Conservation (phyloP, 2,329 filamentous ascomycete species). For the Colletotrichum sojae region DNA sequence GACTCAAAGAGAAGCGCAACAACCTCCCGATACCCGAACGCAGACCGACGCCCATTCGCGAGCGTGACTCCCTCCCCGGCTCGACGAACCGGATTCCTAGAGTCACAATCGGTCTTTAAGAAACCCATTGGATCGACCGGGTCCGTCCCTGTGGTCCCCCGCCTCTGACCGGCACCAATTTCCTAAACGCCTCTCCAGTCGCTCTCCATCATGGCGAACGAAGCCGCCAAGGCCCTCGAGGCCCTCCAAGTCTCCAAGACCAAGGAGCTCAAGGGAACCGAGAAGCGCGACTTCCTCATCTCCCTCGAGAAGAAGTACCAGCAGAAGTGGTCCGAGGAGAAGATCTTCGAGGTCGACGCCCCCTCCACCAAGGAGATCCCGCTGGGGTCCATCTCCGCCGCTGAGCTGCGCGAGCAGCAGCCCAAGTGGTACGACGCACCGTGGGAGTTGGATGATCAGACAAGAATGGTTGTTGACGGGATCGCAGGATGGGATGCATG, state of each 20-base stretch:
- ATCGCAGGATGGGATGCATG: conserved; percentile 49
- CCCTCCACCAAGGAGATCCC: conserved; percentile 85
- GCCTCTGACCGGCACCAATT: background rate
- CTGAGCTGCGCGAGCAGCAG: conserved; percentile 82
- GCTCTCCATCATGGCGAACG: conserved; percentile 59
- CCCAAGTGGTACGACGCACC: conserved; percentile 85
- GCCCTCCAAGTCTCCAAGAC: conserved; percentile 69
- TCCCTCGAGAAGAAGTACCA: conserved; percentile 94
- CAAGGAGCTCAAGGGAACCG: conserved; percentile 78
- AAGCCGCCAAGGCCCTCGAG: conserved; percentile 65
- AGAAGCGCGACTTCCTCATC: conserved; percentile 88
- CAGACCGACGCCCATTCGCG: conserved; percentile 8
- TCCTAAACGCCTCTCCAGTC: conserved; percentile 15
- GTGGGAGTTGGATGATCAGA: conserved; percentile 68
- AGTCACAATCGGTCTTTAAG: conserved; percentile 13
- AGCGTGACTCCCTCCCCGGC: conserved; percentile 7
- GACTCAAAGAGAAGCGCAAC: conserved; percentile 36
- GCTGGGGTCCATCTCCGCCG: conserved; percentile 78
- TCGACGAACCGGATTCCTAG: background rate
- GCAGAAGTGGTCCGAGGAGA: conserved; percentile 81
- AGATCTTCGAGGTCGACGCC: conserved; percentile 88
- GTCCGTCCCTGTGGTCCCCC: conserved; percentile 17
- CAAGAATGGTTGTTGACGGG: background rate
- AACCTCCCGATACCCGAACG: conserved; percentile 16
- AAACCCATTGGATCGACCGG: conserved; percentile 28